Conservation (phyloP, 495 filamentous ascomycete genomes). For the Neurospora cerealis region DNA sequence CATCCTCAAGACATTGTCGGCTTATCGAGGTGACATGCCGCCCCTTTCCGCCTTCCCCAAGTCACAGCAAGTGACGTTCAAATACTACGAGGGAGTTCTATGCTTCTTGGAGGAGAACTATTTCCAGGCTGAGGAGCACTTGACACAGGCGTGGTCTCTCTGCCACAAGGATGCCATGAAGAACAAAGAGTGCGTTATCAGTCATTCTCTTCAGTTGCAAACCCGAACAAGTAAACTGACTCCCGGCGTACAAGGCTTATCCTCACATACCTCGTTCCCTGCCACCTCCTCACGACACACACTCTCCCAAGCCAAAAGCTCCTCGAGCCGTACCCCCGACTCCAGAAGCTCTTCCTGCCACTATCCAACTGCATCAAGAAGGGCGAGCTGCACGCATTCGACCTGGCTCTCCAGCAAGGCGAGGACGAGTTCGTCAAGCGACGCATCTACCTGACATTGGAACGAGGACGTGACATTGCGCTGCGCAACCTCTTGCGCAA, state of each 20-base stretch:
- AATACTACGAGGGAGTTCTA: conserved; percentile 88
- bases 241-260: conserved; percentile 51
- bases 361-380: conserved; percentile 65
- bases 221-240: conserved; percentile 3
- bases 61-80: conserved; percentile 89
- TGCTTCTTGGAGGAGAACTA: conserved; percentile 91
- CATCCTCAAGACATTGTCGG: conserved; percentile 68
- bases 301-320: conserved; percentile 63
- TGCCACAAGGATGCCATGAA: conserved; percentile 60
- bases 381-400: conserved; percentile 77
- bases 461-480: conserved; percentile 83
- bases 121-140: conserved; percentile 65
- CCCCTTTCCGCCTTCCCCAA: conserved; percentile 63
- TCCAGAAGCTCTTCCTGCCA: conserved; percentile 68
- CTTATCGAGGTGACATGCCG: conserved; percentile 71
- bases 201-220: not conserved
- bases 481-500: conserved; percentile 83
- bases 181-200: conserved; percentile 63
- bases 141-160: conserved; percentile 65
- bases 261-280: conserved; percentile 90
- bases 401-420: conserved; percentile 65
- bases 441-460: conserved; percentile 91
- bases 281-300: conserved; percentile 78
- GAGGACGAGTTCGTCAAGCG: conserved; percentile 86
- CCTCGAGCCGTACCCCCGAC: conserved; percentile 63